Percentiles rank a stretch among this genome's conserved stretches.
These are phyloP conservation scores for Lachancea dasiensis DNA, from an alignment of 805 yeast species.

Conservation along the genomic window DNA sequence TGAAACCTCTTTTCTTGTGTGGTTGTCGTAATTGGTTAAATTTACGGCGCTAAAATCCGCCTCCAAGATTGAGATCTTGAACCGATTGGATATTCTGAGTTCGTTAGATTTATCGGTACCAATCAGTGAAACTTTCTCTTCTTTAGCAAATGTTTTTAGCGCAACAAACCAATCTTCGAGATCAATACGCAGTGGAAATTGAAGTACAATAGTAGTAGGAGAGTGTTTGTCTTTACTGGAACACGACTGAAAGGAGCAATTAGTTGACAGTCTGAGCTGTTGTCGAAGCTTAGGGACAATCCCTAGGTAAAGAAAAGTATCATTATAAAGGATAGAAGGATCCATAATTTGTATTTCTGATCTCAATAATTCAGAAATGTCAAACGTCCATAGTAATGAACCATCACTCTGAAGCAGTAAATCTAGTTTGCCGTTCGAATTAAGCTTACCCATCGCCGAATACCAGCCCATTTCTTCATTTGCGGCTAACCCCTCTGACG, in stretches of 20 bases:
- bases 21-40: constrained; percentile 4
- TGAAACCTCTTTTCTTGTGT: constrained; percentile 5
- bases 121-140: constrained; percentile 37
- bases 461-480: constrained; percentile 56
- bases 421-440: constrained; percentile 57
- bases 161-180: constrained; percentile 76
- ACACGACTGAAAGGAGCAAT: constrained; percentile 9
- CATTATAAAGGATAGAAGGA: constrained; percentile 53
- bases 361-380: constrained; percentile 44
- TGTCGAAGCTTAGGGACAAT: constrained; percentile 47
- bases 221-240: constrained; percentile 24
- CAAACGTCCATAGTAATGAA: constrained; percentile 49
- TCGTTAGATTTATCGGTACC: constrained; percentile 31
- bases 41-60: constrained; percentile 43
- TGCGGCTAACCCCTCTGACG: constrained; percentile 10
- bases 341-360: constrained; percentile 63
- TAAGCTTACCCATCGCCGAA: constrained; percentile 61
- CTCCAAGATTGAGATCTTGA: constrained; percentile 56
- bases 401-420: constrained; percentile 62
- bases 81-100: constrained; percentile 49
- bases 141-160: constrained; percentile 52
- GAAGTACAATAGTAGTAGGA: constrained; percentile 37
- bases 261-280: constrained; percentile 12
- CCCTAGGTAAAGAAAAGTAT: constrained; percentile 56
- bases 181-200: constrained; percentile 62